A percentile compares a stretch with the other conserved stretches of the same genome.
Conservation (phyloP, 2,329 filamentous ascomycete species). For the Trichoderma sp. region DNA sequence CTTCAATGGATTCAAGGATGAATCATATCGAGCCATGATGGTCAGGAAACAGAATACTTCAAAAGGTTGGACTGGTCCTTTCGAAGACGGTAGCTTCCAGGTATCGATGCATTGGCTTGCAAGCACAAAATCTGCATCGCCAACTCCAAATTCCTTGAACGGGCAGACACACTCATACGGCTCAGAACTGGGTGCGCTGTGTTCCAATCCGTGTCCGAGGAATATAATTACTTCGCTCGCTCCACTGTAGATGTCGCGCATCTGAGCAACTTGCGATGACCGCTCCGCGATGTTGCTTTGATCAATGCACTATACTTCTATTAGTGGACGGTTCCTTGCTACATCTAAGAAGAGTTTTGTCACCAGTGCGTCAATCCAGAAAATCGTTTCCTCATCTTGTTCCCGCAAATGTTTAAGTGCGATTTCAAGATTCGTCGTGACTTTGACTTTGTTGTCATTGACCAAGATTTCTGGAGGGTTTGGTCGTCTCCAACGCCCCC, state of each 20-base stretch:
- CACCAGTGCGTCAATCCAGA: conserved; percentile 1
- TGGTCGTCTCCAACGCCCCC: neutral
- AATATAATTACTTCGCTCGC: neutral
- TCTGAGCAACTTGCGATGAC: neutral
- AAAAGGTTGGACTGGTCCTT: neutral
- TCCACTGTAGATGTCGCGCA: neutral
- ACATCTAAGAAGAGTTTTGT: neutral
- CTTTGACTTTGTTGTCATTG: neutral
- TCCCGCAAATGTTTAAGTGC: neutral
- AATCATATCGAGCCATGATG: rapidly evolving
- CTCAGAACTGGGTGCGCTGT: neutral
- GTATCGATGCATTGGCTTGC: neutral
- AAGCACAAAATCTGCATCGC: neutral
- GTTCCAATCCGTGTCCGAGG: neutral
- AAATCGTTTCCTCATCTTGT: neutral
- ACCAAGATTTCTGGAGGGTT: neutral
- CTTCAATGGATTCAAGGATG: neutral
- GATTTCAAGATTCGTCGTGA: neutral
- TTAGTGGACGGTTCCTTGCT: neutral
- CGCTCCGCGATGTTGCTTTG: neutral
- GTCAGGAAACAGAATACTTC: neutral
- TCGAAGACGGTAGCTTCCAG: neutral
- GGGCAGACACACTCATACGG: neutral
- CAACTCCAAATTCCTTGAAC: neutral
- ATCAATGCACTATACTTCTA: neutral